A percentile compares a stretch with the other conserved stretches of the same genome.
Evolutionary conservation across 176 grass and related monocot genomes (phyloP).

Genomic region (Oryza nivara): DNA sequence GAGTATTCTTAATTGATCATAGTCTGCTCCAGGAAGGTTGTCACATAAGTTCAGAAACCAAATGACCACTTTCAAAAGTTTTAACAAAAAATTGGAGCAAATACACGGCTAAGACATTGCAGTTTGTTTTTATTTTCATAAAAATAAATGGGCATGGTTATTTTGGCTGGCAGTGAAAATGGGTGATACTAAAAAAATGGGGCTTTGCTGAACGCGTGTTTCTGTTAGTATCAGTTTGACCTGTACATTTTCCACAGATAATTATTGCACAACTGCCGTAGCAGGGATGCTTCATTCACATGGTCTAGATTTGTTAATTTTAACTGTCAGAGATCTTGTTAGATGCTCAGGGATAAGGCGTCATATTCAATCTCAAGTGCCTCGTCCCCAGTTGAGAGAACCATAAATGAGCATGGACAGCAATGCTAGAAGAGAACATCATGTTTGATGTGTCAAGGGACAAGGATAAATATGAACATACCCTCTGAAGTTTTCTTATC

Average conservation of each 20-base stretch:
- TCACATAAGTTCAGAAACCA: background rate
- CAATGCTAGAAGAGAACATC: conserved; percentile 17
- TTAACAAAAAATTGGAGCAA: background rate
- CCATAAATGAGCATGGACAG: conserved; percentile 39
- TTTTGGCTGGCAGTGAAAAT: conserved; percentile 3
- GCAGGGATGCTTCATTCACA: conserved; percentile 32
- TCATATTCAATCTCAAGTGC: conserved; percentile 25
- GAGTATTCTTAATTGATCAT: background rate
- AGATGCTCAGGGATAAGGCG: conserved; percentile 15
- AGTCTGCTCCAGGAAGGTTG: background rate
- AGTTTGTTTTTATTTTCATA: background rate
- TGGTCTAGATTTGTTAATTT: conserved; percentile 45
- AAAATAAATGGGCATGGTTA: background rate
- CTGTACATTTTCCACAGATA: conserved; percentile 7
- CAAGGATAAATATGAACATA: conserved; percentile 33
- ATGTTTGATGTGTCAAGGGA: conserved; percentile 16
- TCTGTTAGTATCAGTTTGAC: conserved; percentile 26
- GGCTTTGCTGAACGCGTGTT: background rate
- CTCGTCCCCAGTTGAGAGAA: background rate
- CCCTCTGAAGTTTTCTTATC: conserved; percentile 86
- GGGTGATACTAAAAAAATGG: conserved; percentile 4
- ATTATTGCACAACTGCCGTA: conserved; percentile 35
- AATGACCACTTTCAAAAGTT: background rate
- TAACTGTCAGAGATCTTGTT: conserved; percentile 21
- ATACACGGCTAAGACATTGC: background rate